A percentile compares a stretch with the other conserved stretches of the same genome.
Conservation (phyloP, 1,139 yeast genomes). For the Hemisphaericaspora xylofermentans region DNA sequence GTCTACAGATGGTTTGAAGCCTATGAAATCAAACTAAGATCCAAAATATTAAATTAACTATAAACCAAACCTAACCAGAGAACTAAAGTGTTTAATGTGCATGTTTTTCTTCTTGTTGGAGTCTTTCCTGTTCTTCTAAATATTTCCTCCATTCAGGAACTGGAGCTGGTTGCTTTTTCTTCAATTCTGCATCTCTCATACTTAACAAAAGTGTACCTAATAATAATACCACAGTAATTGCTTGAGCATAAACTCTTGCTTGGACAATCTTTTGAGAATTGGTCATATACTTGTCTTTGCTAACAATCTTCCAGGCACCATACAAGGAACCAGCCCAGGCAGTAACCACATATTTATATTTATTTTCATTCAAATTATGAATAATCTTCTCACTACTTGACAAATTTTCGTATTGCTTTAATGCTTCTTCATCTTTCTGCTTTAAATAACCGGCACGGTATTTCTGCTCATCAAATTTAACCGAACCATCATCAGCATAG, state of each 20-base stretch:
- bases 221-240: conserved; percentile 62
- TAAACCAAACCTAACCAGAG: background rate
- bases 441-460: conserved; percentile 29
- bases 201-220: conserved; percentile 61
- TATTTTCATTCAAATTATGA: conserved; percentile 50
- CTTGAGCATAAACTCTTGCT: conserved; percentile 92
- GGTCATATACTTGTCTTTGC: conserved; percentile 72
- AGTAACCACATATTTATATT: conserved; percentile 69
- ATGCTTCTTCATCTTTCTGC: conserved; percentile 28
- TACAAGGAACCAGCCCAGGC: conserved; percentile 87
- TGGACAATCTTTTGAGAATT: conserved; percentile 81
- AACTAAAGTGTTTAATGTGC: background rate
- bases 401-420: conserved; percentile 44
- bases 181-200: conserved; percentile 52
- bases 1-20: no score
- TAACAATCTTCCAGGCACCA: conserved; percentile 75
- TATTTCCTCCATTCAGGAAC: conserved; percentile 38
- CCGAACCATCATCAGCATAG: conserved; percentile 59
- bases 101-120: background rate
- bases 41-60: background rate
- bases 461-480: conserved; percentile 50
- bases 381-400: conserved; percentile 42
- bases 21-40: no score
- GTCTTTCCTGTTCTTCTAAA: conserved; percentile 18
- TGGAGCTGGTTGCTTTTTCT: conserved; percentile 29